Evolutionary conservation across 495 filamentous ascomycete genomes (phyloP).

Genomic region (Wilcoxina mikolae): DNA sequence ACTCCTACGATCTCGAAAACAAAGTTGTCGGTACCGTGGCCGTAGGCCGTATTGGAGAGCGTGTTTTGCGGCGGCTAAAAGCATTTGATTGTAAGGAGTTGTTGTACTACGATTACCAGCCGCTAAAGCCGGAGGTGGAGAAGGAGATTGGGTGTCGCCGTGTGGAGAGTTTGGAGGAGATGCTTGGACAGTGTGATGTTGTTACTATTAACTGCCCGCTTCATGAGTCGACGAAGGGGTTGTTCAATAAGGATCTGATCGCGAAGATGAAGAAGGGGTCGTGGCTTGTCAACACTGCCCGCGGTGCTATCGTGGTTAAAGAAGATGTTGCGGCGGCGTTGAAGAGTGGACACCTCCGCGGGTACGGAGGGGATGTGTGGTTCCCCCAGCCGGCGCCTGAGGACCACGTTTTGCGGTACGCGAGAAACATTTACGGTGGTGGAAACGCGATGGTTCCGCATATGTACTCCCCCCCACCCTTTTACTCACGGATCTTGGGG

Average conservation of each 20-base stretch:
- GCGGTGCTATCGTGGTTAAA: slow-evolving; percentile 98
- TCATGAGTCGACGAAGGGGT: slow-evolving; percentile 86
- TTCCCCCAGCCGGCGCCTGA: slow-evolving; percentile 86
- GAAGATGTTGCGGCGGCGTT: slow-evolving; percentile 94
- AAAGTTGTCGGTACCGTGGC: slow-evolving; percentile 98
- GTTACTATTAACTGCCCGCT: slow-evolving; percentile 99
- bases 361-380: slow-evolving; percentile 72
- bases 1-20: slow-evolving; percentile 91
- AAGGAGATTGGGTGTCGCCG: slow-evolving; percentile 91
- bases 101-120: slow-evolving; percentile 98
- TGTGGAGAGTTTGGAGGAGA: slow-evolving; percentile 77
- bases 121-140: slow-evolving; percentile 70
- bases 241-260: slow-evolving; percentile 99
- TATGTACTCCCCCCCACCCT: too few species aligned
- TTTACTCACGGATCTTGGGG: too few species aligned
- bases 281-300: slow-evolving; percentile 97
- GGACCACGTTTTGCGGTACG: slow-evolving; percentile 86
- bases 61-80: slow-evolving; percentile 86
- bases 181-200: slow-evolving; percentile 89
- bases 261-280: slow-evolving; percentile 95
- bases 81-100: slow-evolving; percentile 99
- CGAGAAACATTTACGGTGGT: slow-evolving; percentile 85
- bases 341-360: slow-evolving; percentile 82
- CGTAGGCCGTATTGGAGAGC: slow-evolving; percentile 95
- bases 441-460: slow-evolving; percentile 98